Base-by-base conservation (phyloP, 805 yeast genomes). In the Huiozyma naganishii region DNA sequence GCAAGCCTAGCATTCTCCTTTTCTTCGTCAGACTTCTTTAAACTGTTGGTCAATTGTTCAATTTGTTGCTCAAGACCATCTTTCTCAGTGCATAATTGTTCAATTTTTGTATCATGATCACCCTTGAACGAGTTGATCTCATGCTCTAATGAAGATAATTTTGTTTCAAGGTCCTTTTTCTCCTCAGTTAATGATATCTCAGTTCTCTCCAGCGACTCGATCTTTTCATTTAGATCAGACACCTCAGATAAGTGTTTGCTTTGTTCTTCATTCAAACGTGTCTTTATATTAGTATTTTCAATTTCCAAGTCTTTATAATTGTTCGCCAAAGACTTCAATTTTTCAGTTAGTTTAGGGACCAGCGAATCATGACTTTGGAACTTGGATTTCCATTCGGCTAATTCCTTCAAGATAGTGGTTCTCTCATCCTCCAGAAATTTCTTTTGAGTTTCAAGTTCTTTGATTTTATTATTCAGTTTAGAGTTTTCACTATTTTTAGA, bases 331-430 rank as follows among this genome's bases (percentile, higher is more conserved):
- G 65, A 58, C 50, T 69, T 69, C 35, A 75, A 52, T 52, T 73
- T 74, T 12, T 65, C 71, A 0, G 74, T 68, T 39, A 74, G 48
- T 45, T 69, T 72, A 4, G 67, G 62, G 27, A 71, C 65, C 29
- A 70, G 49, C 1, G 50, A 37, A 29, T 65, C 64, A 35, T 64
- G 64, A 32, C 61, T 57, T 3, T 58, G 59, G 11, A 55, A 55
- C 29, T 53, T 49, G 1, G 53, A 37, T 44, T 55, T 53, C 43
- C 60, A 43, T 41, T 62, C 58, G 7, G 42, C 32, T 0, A 61
- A 35, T n/a, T 60, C 57, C 10, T 49, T 56, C 29, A 55, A 51
- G 2, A 63, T 36, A 2, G 50, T 33, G 0, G 41, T 40, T 11
- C 55, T 64, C 7, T 54, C 63, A 6, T 45, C 39, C 23, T 59